Base-by-base conservation (phyloP, 1,284 basidiomycete genomes). In the Sanghuangporus baumii region DNA sequence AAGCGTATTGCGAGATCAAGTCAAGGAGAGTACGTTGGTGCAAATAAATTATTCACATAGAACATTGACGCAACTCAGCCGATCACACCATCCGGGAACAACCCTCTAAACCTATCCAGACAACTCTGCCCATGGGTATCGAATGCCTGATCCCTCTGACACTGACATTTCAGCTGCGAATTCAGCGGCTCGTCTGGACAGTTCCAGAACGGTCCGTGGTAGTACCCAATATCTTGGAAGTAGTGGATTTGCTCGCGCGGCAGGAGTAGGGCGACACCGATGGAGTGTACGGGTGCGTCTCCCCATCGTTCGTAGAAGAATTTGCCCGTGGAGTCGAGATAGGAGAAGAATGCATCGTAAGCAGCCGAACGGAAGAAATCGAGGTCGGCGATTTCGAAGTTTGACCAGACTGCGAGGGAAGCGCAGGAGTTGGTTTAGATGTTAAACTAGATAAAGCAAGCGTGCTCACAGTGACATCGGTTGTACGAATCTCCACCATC, bases 271-370 rank as follows among this genome's bases (percentile, higher is more conserved):
- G 83, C 81, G 0, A 82, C 88, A 11, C 81, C 89, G 60, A 93
- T 88, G 52, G 84, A 86, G 72, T 93, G 89, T 1, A 93, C 86
- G 0, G 89, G 91, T 1, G 91, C 91, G 71, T 93, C 90, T 48
- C 89, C 90, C 88, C 87, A 88, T 43, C 87, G 79, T 79, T 91
- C 88, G 69, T 91, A 91, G 72, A 88, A 89, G 73, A 91, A 91
- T 2, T 90, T 90, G 48, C 91, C 91, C 14, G 79, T 77, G 26
- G 76, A 69, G 67, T 94, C 91, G 14, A 94, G 79, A 69, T 82
- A 80, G 3, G 89, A 81, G 72, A 94, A 93, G 79, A 84, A 93
- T 51, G 81, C 78, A 55, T 75, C 78, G 74, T 94, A 94, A 1
- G 87, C 84, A 40, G 86, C 78, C 5, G 80, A 74, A 6, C 83